Percentiles rank a stretch among this genome's conserved stretches.
Conservation (phyloP, 305 asterid genomes). For the Solanum hybrid region DNA sequence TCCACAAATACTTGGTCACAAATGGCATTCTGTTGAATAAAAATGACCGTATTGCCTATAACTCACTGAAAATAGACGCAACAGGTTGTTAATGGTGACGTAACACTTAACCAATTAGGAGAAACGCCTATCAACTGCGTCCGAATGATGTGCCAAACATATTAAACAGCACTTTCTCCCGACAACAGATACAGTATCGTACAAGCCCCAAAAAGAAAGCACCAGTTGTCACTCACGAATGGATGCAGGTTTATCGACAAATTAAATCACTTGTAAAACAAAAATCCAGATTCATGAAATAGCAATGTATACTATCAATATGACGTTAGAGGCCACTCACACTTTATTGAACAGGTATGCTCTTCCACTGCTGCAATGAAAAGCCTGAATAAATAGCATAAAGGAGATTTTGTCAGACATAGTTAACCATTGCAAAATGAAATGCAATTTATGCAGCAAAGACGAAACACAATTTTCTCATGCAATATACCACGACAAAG, state of each 20-base stretch:
- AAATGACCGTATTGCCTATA: not conserved
- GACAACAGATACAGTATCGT: not conserved
- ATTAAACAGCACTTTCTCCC: not conserved
- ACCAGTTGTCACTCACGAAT: not conserved
- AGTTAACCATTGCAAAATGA: constrained; percentile 2
- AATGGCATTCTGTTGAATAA: not conserved
- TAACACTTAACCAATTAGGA: not conserved
- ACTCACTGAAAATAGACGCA: not conserved
- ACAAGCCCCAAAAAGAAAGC: not conserved
- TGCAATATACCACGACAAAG: not conserved
- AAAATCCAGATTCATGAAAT: not conserved
- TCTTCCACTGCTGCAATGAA: constrained; percentile 70
- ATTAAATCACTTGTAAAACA: not conserved
- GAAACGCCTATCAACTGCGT: not conserved
- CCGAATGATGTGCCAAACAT: not conserved
- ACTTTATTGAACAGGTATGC: constrained; percentile 66
- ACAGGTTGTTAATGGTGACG: not conserved
- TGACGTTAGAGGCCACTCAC: constrained; percentile 31
- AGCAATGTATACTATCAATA: not conserved
- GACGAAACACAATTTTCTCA: not conserved
- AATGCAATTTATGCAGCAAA: not conserved
- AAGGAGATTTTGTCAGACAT: not conserved
- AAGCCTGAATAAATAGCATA: constrained; percentile 34
- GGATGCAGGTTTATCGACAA: not conserved
- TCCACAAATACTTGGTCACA: not conserved